phyloP scores from a whole-genome alignment of 768 basidiomycete species.

The Phanerochaete carnosa region DNA sequence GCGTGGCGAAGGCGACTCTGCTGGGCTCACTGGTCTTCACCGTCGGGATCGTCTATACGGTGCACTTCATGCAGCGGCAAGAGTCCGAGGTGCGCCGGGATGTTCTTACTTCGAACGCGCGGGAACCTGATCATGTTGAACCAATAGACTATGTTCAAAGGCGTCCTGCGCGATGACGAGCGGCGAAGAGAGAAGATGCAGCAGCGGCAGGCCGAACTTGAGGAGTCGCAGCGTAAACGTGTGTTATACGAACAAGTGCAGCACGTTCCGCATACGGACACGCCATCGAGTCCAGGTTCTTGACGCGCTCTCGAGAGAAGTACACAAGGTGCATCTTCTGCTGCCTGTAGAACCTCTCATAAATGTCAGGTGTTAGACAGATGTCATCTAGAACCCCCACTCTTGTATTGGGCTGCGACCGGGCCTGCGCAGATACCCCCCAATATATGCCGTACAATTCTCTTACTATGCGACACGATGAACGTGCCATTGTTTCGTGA shows the following conservation, averaged over 20 bases:
- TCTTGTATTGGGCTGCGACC: neutral
- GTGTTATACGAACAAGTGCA: slow-evolving; percentile 62
- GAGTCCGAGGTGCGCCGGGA: slow-evolving; percentile 69
- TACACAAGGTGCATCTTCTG: neutral
- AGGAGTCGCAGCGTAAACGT: slow-evolving; percentile 59
- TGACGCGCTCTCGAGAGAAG: neutral
- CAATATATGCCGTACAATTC: neutral
- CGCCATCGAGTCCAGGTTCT: neutral
- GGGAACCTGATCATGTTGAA: neutral
- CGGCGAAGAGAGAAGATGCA: slow-evolving; percentile 69
- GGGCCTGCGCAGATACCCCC: neutral
- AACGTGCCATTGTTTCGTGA: too few relatives aligned
- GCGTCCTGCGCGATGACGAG: slow-evolving; percentile 86
- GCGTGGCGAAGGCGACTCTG: slow-evolving; percentile 74
- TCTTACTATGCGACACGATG: too few relatives aligned
- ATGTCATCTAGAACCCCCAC: slow-evolving; percentile 49
- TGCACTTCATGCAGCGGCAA: slow-evolving; percentile 81
- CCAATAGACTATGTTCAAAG: slow-evolving; percentile 82
- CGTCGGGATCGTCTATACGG: slow-evolving; percentile 77
- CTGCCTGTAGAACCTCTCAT: slow-evolving; percentile 20
- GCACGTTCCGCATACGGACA: slow-evolving; percentile 17
- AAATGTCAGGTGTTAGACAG: slow-evolving; percentile 49
- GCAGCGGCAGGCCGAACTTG: slow-evolving; percentile 59
- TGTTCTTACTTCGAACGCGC: neutral
- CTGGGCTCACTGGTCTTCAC: slow-evolving; percentile 59